phyloP scores from a whole-genome alignment of 2,329 filamentous ascomycete genomes.

The Trichophyton verrucosum region DNA sequence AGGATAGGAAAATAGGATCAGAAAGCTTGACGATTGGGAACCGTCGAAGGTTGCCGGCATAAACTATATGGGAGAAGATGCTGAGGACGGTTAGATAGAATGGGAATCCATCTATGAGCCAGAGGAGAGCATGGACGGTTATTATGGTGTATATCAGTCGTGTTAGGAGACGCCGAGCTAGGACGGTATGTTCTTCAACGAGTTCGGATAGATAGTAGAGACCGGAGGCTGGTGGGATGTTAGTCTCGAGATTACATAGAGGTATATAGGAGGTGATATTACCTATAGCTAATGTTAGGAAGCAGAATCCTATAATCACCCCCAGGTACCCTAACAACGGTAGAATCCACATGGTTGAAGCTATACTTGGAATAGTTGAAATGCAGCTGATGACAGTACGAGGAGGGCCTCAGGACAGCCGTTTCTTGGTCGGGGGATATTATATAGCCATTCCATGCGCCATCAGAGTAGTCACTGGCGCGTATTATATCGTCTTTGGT shows the following conservation, averaged over 20 bases:
- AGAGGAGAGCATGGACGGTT: conserved; percentile 58
- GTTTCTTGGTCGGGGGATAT: not conserved
- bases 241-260: not conserved
- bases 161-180: conserved; percentile 75
- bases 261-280: conserved; percentile 19
- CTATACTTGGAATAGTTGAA: not conserved
- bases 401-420: not conserved
- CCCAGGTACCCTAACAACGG: conserved; percentile 83
- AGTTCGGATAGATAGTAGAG: conserved; percentile 97
- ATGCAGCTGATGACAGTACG: not conserved
- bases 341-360: conserved; percentile 74
- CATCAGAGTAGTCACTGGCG: not conserved
- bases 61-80: conserved; percentile 69
- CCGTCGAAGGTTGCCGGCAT: conserved; percentile 70
- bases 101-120: conserved; percentile 75
- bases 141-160: conserved; percentile 77
- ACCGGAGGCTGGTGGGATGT: conserved; percentile 57
- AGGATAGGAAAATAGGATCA: conserved; percentile 74
- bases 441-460: not conserved
- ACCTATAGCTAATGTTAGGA: conserved; percentile 90
- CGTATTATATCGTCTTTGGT: not conserved
- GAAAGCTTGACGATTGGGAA: conserved; percentile 71
- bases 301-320: conserved; percentile 76
- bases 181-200: conserved; percentile 92
- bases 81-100: conserved; percentile 60